Conservation (phyloP, 2,329 filamentous ascomycete species). For the Colletotrichum sp. region DNA sequence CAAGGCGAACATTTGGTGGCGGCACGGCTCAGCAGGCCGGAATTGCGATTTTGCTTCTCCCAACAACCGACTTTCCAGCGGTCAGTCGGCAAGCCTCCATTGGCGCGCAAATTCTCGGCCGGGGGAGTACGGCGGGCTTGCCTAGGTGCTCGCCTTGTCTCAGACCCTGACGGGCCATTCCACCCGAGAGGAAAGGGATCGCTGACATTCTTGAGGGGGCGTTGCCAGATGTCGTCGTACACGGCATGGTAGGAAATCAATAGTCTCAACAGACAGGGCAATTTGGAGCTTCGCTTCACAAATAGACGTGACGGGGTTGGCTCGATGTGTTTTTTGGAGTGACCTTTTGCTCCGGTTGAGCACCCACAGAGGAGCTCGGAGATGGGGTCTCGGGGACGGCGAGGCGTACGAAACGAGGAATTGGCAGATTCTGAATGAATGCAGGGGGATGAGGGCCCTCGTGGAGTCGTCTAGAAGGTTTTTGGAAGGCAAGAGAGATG, state of each 20-base stretch:
- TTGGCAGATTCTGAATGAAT: background rate
- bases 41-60: background rate
- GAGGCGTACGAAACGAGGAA: background rate
- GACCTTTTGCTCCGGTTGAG: background rate
- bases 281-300: background rate
- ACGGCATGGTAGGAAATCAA: background rate
- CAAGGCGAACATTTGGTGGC: background rate
- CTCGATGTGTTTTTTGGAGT: background rate
- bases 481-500: background rate
- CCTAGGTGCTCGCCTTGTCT: background rate
- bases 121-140: background rate
- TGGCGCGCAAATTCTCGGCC: background rate
- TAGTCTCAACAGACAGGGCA: background rate
- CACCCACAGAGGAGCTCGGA: background rate
- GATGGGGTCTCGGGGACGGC: conserved; percentile 1
- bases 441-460: background rate
- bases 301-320: background rate
- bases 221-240: background rate
- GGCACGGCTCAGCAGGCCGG: background rate
- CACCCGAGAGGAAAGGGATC: background rate
- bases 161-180: background rate
- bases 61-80: background rate
- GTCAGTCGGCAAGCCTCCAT: background rate
- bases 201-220: background rate
- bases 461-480: conserved; percentile 9